A percentile compares a stretch with the other conserved stretches of the same genome.
Conservation (phyloP, 1,284 basidiomycete species). For the Leccinum pachyderme region DNA sequence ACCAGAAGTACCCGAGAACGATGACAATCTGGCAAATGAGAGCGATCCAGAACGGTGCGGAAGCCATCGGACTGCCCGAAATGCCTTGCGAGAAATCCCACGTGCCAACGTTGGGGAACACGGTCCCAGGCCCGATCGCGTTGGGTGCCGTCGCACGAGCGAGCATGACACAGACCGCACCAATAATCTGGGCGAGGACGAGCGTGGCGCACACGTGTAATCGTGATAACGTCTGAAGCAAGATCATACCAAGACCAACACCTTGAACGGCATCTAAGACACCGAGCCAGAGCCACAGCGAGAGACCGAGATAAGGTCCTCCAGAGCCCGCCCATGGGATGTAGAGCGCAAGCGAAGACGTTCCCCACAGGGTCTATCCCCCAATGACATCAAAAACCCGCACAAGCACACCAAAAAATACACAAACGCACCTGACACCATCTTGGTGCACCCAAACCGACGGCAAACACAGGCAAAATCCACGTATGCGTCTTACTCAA, state of each 20-base stretch:
- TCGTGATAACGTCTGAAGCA: constrained; percentile 89
- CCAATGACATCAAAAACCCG: constrained; percentile 14
- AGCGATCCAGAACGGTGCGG: constrained; percentile 86
- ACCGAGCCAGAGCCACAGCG: constrained; percentile 91
- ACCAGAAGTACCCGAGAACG: constrained; percentile 90
- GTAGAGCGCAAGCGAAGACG: constrained; percentile 83
- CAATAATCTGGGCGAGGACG: constrained; percentile 82
- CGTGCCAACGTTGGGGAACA: constrained; percentile 88
- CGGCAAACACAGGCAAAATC: constrained; percentile 90
- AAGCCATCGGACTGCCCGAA: constrained; percentile 72
- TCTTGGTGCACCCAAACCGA: constrained; percentile 85
- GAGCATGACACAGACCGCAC: constrained; percentile 80
- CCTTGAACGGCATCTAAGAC: constrained; percentile 91
- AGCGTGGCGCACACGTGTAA: constrained; percentile 91
- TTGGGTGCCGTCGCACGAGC: constrained; percentile 86
- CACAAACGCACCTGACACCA: constrained; percentile 76
- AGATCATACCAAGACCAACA: constrained; percentile 91
- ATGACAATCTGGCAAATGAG: constrained; percentile 78
- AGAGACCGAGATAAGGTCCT: constrained; percentile 85
- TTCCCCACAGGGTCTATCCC: constrained; percentile 78
- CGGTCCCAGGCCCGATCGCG: constrained; percentile 77
- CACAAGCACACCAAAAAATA: neutral
- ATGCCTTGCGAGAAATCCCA: constrained; percentile 80
- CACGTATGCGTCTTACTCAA: constrained; percentile 93
- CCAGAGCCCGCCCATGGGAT: constrained; percentile 85